Evolutionary conservation across 1,284 basidiomycete genomes (phyloP).

Genomic region (Fomitopsis palustris): DNA sequence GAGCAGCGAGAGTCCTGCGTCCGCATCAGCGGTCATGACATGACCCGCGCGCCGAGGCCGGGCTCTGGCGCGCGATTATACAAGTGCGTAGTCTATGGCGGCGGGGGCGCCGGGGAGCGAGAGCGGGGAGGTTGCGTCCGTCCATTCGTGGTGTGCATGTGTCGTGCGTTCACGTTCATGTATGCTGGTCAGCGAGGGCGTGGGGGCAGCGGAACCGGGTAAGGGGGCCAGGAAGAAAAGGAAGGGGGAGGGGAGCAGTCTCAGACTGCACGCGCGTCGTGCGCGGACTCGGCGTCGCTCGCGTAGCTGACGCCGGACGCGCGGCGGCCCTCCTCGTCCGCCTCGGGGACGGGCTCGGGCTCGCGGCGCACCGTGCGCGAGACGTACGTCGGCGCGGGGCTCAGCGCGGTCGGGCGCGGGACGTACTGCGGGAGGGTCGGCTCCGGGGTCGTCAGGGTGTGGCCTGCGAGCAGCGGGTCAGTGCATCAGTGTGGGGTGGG

Average conservation of each 20-base stretch:
- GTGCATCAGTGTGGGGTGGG: not conserved
- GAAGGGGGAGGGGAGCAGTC: not conserved
- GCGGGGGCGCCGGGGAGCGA: too few species aligned
- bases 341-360: conserved; percentile 46
- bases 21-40: not conserved
- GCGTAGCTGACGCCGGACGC: not conserved
- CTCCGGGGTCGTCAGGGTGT: conserved; percentile 47
- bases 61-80: not conserved
- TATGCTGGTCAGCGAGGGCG: too few species aligned
- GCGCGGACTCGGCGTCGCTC: not conserved
- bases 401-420: conserved; percentile 24
- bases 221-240: too few species aligned
- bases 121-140: too few species aligned
- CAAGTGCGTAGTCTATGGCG: not conserved
- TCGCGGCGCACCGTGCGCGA: conserved; percentile 50
- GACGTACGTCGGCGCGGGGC: conserved; percentile 7
- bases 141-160: not conserved
- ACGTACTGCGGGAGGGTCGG: conserved; percentile 59
- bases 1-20: not conserved
- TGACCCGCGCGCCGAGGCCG: not conserved
- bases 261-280: not conserved
- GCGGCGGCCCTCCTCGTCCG: not conserved
- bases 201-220: too few species aligned
- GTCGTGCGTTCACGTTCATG: too few species aligned
- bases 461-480: conserved; percentile 29